Conservation (phyloP, 805 yeast species). For the Cyberlindnera xylosilytica region DNA sequence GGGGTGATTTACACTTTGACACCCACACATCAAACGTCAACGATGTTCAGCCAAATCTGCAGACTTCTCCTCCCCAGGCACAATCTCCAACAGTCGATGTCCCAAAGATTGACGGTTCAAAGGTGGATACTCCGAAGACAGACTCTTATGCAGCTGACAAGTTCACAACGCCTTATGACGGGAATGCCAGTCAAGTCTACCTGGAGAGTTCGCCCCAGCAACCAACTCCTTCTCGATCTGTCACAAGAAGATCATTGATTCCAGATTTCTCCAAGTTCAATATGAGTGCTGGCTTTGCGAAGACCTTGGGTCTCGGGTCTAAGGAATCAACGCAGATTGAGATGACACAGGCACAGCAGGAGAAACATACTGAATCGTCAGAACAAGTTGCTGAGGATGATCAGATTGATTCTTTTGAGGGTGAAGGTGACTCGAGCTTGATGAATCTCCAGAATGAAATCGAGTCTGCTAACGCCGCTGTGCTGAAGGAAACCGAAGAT, state of each 20-base stretch:
- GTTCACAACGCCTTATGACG: conserved; percentile 16
- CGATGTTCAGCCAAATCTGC: too few species aligned
- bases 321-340: background rate
- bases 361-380: conserved; percentile 2
- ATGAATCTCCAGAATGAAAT: conserved; percentile 24
- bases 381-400: conserved; percentile 15
- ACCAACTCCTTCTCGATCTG: conserved; percentile 15
- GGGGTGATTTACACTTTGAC: conserved; percentile 9
- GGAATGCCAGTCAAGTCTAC: conserved; percentile 11
- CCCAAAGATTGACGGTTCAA: too few species aligned
- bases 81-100: too few species aligned
- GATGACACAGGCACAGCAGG: background rate
- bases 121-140: too few species aligned
- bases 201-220: conserved; percentile 10
- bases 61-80: too few species aligned
- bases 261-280: conserved; percentile 33
- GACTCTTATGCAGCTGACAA: background rate
- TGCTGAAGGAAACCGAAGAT: conserved; percentile 28
- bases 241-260: conserved; percentile 26
- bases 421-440: conserved; percentile 10
- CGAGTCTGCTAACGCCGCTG: conserved; percentile 21
- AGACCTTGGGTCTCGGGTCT: conserved; percentile 19
- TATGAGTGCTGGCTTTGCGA: conserved; percentile 34
- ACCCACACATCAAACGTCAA: too few species aligned
- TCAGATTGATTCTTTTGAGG: conserved; percentile 8